Evolutionary conservation across 306 rosid genomes (phyloP), one percentile per base, ranked within the genome.

Genomic region (Vigna angularis): DNA sequence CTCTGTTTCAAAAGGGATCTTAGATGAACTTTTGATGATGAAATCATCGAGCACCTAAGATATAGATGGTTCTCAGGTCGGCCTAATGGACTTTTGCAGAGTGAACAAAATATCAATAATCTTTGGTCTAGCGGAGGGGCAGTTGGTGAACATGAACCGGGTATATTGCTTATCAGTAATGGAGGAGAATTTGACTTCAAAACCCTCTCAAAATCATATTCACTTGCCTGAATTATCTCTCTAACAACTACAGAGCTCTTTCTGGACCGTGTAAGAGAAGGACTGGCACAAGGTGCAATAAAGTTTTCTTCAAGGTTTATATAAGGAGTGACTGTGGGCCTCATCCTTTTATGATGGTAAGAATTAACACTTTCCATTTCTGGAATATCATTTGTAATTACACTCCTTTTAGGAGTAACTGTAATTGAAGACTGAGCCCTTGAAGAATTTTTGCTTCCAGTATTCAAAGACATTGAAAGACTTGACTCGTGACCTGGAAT

Each of bases 281-380:
- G 75, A 75, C 82, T 70, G 48, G 87, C 87, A 81, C 87, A 63
- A 56, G 82, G 74, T 66, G 76, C 65, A 58, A 57, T 76, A 66
- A 51, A 70, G 70, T 87, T 83, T 77, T 86, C 87, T 76, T 81
- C 83, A 32, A 84, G 91, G 83, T 83, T 82, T 47, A 66, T 72
- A 73, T 77, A 75, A 1, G 87, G 78, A 74, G 85, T 36, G 78
- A 58, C 75, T 56, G 76, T 57, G 70, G 88, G 49, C 85, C 85
- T 90, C 84, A 97, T 92, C 70, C 89, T 87, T 86, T 92, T 94
- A 44, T 80, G 93, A 66, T 81, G 70, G 79, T 88, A 89, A 80
- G 98, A 94, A 86, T 92, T 91, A 62, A 91, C 97, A 85, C 98
- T 94, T 85, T 91, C 98, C 72, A 55, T 82, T 85, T 93, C 91